phyloP scores from a whole-genome alignment of 2,329 filamentous ascomycete genomes.

The Cercospora sp. region DNA sequence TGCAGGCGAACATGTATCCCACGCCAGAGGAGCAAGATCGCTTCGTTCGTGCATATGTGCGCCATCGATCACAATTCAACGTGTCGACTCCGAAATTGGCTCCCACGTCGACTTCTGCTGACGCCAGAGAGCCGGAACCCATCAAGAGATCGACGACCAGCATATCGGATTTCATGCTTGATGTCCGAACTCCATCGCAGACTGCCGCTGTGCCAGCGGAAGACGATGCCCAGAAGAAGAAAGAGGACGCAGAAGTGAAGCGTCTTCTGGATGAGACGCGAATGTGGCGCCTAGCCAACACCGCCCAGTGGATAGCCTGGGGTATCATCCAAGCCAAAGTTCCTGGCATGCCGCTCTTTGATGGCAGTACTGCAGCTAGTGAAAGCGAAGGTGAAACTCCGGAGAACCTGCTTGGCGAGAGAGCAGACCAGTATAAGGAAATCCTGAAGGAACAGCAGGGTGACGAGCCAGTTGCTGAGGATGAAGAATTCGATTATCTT shows the following conservation, averaged over 20 bases:
- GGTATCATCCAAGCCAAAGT: constrained; percentile 93
- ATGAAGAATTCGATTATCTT: constrained; percentile 88
- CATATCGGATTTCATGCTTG: constrained; percentile 73
- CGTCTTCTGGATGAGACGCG: constrained; percentile 74
- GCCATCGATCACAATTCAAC: constrained; percentile 70
- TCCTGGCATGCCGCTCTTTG: constrained; percentile 63
- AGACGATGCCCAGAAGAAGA: constrained; percentile 54
- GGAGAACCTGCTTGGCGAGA: constrained; percentile 36
- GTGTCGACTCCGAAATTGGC: constrained; percentile 38
- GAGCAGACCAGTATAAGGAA: constrained; percentile 31
- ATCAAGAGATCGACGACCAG: constrained; percentile 39
- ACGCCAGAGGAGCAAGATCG: constrained; percentile 75
- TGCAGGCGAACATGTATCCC: constrained; percentile 71
- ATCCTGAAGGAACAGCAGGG: constrained; percentile 27
- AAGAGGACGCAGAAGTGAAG: constrained; percentile 65
- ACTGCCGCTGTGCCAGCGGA: constrained; percentile 30
- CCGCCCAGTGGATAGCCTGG: constrained; percentile 91
- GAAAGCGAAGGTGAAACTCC: constrained; percentile 30
- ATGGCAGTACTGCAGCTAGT: constrained; percentile 26
- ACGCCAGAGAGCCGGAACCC: constrained; percentile 34
- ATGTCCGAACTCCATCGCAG: constrained; percentile 55
- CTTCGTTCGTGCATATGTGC: constrained; percentile 83
- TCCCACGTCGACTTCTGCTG: constrained; percentile 32
- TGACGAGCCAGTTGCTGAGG: constrained; percentile 56
- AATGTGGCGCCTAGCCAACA: constrained; percentile 85